Base-by-base conservation (phyloP, 2,329 filamentous ascomycete species). In the Phoma herbarum region DNA sequence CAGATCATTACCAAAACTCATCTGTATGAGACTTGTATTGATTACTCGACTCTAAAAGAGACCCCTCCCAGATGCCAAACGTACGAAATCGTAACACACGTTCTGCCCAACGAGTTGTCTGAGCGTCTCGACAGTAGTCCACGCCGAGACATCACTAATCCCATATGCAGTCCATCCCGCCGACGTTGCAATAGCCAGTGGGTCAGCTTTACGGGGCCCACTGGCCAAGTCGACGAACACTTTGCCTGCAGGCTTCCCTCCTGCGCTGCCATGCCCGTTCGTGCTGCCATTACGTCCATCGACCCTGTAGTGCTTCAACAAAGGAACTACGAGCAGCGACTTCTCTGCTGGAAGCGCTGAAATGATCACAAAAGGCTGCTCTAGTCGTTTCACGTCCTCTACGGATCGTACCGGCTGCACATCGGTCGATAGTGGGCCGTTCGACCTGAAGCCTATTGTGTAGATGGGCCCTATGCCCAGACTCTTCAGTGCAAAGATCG, bases 51-150 rank as follows among this genome's bases (percentile, higher is more conserved):
- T 50, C 64, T 78, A 83, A 67, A 81, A 85, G 62, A 86, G 68
- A 20, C 82, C 83, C 66, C 85, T 78, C 23, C 86, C 86, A 63
- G 83, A 85, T 37, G 91, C 90, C 72, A 95, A 81, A 47, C 91
- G 84, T 41, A 95, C 92, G 80, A 96, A 96, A 77, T 91, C 93
- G 77, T 92, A 94, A 6, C 90, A 90, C 56, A 95, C 91, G 74
- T 95, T 95, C 79, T 95, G 91, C 10, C 92, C 92, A 11, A 94
- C 90, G 23, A 96, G 82, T 59, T 93, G 76, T 65, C 91, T 83
- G 54, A 95, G 78, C 47, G 88, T 94, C 78, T 95, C 90, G 5
- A 94, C 91, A 2, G 90, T 93, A 22, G 90, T 93, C 80, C 93
- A 95, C 0, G 91, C 91, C 56, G 88, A 89, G 29, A 93, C 90